Percentiles rank a stretch among this genome's conserved stretches.
Conservation (phyloP, 2,329 filamentous ascomycete species). For the Sordariomycetes sp. region DNA sequence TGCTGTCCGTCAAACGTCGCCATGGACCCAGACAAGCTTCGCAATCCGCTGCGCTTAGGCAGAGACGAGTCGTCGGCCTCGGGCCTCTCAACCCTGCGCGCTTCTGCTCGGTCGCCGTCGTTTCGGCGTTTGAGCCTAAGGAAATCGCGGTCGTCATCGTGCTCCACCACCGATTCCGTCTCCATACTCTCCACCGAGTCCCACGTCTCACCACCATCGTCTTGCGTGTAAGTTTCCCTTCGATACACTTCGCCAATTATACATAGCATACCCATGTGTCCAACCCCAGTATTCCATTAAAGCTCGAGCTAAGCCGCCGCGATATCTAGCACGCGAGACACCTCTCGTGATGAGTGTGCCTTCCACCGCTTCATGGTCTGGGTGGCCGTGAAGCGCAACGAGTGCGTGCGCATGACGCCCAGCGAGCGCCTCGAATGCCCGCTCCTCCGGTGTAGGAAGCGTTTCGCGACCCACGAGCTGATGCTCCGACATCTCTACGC, state of each 20-base stretch:
- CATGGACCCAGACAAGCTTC: constrained; percentile 2
- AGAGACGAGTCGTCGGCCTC: constrained; percentile 9
- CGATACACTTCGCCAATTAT: not conserved
- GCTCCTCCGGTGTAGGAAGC: constrained; percentile 33
- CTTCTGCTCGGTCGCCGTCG: constrained; percentile 16
- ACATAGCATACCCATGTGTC: not conserved
- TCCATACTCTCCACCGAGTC: constrained; percentile 8
- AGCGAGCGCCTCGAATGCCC: constrained; percentile 37
- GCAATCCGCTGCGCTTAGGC: not conserved
- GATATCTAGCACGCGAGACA: constrained; percentile 10
- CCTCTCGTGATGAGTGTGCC: constrained; percentile 33
- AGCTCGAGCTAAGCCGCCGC: not conserved
- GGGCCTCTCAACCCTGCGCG: constrained; percentile 17
- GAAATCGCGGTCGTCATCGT: constrained; percentile 16
- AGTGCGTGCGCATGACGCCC: constrained; percentile 28
- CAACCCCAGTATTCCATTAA: not conserved
- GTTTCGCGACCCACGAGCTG: constrained; percentile 34
- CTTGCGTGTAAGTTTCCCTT: constrained; percentile 19
- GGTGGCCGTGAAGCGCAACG: constrained; percentile 41
- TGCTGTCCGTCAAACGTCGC: not conserved
- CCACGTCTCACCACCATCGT: constrained; percentile 6
- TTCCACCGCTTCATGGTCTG: constrained; percentile 42
- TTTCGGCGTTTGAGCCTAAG: constrained; percentile 16
- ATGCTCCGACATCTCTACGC: constrained; percentile 39
- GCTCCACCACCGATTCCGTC: constrained; percentile 11